Base-by-base conservation (phyloP, 108 stramenopile species). In the Aurantiochytrium sp. region DNA sequence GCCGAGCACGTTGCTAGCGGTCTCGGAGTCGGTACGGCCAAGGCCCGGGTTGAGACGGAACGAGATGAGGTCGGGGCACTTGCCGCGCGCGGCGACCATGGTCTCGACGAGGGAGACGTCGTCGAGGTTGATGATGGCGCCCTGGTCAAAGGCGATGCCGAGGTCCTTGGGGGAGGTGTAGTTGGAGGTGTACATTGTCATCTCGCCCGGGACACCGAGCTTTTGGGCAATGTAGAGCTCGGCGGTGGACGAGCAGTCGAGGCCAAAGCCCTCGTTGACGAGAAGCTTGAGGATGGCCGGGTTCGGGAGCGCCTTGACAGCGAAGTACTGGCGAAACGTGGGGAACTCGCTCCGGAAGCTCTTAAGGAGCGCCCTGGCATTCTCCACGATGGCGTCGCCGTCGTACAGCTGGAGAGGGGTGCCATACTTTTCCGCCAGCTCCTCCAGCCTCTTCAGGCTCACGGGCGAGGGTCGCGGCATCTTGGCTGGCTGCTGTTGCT, bases 261-360 rank as follows among this genome's bases (percentile, higher is more conserved):
- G 50, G 0, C 88, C 88, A 55, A 48, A 85, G n/a, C 81, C 81
- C 52, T 37, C 55, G 2, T 45, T 27, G 17, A 55, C 2, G 19
- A 88, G 81, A 4, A 88, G 73, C 73, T 21, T 22, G 34, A 86
- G 85, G 86, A 88, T 88, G 31, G 69, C 81, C n/a, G 88, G 88
- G 88, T 88, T 88, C 8, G 88, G 88, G 32, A 73, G 55, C 52
- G 88, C 88, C 81, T 88, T 88, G 15, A 88, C 88, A 0, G 88
- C 88, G 31, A 42, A 88, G 81, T 41, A 88, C 55, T 88, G 69
- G 42, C n/a, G 8, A 27, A 88, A 88, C 42, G 22, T 15, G 27
- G 39, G 42, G 3, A 59, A 59, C 31, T 36, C 39, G 39, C 17
- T 27, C 15, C 36, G 37, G 42, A 87, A 87, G 22, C 4, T 5